These are phyloP conservation scores for Nakazawaea wickerhamii DNA, from an alignment of 805 yeast species.

Conservation along the genomic window DNA sequence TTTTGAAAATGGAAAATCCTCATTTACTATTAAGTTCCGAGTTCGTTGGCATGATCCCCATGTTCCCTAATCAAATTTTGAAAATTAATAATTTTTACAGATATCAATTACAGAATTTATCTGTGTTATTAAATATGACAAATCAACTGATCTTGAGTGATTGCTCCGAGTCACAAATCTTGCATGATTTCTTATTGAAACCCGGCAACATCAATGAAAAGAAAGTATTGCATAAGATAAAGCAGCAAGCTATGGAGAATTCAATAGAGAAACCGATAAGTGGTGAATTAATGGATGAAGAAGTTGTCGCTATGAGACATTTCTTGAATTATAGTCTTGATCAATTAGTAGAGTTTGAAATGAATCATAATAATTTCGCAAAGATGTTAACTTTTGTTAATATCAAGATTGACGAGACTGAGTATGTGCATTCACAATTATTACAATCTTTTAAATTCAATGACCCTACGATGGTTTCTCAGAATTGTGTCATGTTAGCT, in stretches of 20 bases:
- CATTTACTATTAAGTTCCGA: conserved; percentile 21
- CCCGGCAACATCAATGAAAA: conserved; percentile 23
- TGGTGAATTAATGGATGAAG: conserved; percentile 21
- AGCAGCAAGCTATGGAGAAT: neutral
- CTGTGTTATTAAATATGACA: neutral
- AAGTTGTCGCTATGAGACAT: conserved; percentile 38
- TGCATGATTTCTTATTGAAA: conserved; percentile 37
- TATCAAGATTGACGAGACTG: conserved; percentile 30
- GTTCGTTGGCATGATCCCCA: conserved; percentile 17
- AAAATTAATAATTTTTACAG: conserved; percentile 9
- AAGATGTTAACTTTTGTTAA: conserved; percentile 30
- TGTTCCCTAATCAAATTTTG: conserved; percentile 14
- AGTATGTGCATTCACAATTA: conserved; percentile 13
- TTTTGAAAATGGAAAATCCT: conserved; percentile 33
- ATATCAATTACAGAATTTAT: conserved; percentile 3
- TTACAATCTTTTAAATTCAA: conserved; percentile 12
- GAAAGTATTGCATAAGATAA: conserved; percentile 14
- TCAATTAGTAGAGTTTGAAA: conserved; percentile 33
- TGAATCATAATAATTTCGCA: conserved; percentile 28
- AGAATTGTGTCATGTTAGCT: neutral
- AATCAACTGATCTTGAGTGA: conserved; percentile 1
- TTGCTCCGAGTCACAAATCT: conserved; percentile 20
- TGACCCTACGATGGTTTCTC: conserved; percentile 4
- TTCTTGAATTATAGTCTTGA: conserved; percentile 41
- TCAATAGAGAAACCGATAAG: neutral